Conservation (phyloP, 768 basidiomycete species). For the Russula sp. region DNA sequence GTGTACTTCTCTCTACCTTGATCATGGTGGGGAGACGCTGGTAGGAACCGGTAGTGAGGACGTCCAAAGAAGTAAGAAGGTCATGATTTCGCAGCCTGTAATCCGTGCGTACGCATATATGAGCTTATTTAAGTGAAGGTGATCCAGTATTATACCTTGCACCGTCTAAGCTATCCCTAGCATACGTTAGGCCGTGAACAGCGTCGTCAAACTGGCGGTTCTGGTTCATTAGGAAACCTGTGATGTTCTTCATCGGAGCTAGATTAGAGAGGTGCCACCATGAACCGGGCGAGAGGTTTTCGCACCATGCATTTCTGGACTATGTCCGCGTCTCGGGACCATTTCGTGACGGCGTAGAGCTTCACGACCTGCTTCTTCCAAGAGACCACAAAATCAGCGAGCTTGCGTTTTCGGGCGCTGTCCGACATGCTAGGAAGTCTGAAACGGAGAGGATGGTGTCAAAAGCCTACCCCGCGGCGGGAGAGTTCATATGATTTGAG, state of each 20-base stretch:
- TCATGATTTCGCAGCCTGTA: constrained; percentile 87
- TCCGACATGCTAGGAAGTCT: constrained; percentile 61
- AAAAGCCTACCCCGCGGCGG: not conserved
- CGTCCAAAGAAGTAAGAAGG: constrained; percentile 83
- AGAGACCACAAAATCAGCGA: constrained; percentile 88
- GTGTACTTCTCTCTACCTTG: constrained; percentile 45
- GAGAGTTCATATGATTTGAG: not conserved
- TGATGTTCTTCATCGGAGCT: constrained; percentile 58
- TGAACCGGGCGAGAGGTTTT: not conserved
- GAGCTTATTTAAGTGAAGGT: not conserved
- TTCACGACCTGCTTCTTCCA: constrained; percentile 88
- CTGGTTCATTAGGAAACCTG: constrained; percentile 79
- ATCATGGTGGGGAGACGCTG: constrained; percentile 73
- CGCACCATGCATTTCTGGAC: constrained; percentile 83
- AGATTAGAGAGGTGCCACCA: not conserved
- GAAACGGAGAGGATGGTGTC: constrained; percentile 29
- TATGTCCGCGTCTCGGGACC: constrained; percentile 78
- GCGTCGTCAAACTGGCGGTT: constrained; percentile 77
- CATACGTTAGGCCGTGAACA: constrained; percentile 54
- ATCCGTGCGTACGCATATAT: not conserved
- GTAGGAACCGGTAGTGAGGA: constrained; percentile 84
- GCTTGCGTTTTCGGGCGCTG: constrained; percentile 64
- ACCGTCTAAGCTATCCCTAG: constrained; percentile 64
- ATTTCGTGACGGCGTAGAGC: constrained; percentile 79
- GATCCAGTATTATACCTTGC: constrained; percentile 51